These are phyloP conservation scores for Aspergillus floridensis DNA, from an alignment of 2,329 filamentous ascomycete genomes.

Conservation along the genomic window DNA sequence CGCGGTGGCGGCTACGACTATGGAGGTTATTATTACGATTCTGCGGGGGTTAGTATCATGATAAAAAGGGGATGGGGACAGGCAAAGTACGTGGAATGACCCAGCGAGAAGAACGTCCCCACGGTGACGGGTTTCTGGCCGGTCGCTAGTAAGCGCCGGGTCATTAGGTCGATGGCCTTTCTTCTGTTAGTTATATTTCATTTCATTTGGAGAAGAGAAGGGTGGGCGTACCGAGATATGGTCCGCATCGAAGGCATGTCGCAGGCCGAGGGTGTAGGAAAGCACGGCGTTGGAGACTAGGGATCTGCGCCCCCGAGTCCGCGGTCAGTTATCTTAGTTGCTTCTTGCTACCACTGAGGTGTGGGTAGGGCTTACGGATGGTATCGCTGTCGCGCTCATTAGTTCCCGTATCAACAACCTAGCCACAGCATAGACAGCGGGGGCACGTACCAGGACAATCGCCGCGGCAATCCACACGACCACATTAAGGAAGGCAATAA, in stretches of 20 bases:
- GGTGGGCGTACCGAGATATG: conserved; percentile 61
- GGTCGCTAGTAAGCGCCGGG: conserved; percentile 78
- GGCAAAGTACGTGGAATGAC: conserved; percentile 69
- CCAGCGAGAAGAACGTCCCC: conserved; percentile 89
- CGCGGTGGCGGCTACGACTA: conserved; percentile 87
- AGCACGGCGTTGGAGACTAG: conserved; percentile 79
- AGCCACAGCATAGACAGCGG: background rate
- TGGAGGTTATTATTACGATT: conserved; percentile 83
- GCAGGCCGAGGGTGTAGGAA: conserved; percentile 82
- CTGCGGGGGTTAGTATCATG: conserved; percentile 25
- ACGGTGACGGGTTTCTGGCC: conserved; percentile 87
- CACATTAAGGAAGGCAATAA: conserved; percentile 54
- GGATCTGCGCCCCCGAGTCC: conserved; percentile 36
- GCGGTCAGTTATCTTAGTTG: background rate
- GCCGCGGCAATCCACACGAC: conserved; percentile 59
- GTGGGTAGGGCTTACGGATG: conserved; percentile 32
- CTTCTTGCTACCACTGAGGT: background rate
- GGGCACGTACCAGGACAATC: conserved; percentile 52
- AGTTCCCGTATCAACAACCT: conserved; percentile 3
- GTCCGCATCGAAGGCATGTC: conserved; percentile 97
- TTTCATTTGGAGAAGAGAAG: no score
- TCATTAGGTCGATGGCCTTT: conserved; percentile 89
- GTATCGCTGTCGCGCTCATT: conserved; percentile 29
- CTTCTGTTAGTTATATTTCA: background rate
- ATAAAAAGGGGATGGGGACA: conserved; percentile 4